Conservation (phyloP, 2,329 filamentous ascomycete genomes). For the Thyridium curvatum region DNA sequence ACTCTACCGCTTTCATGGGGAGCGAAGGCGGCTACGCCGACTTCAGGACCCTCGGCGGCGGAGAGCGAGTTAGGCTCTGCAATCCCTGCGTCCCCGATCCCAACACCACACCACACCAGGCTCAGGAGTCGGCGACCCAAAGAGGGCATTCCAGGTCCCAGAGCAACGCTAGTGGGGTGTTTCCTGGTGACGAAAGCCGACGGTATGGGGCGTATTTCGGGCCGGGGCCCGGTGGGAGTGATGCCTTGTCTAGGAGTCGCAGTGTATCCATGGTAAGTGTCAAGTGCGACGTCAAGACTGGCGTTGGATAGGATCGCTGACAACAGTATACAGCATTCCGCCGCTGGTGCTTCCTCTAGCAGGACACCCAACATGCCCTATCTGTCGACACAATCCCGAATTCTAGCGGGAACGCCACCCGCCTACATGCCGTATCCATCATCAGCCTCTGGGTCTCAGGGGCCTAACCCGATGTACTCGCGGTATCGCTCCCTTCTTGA, state of each 20-base stretch:
- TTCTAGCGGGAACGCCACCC: conserved; percentile 32
- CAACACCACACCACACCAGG: conserved; percentile 49
- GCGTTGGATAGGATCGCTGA: too few species aligned
- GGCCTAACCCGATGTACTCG: conserved; percentile 4
- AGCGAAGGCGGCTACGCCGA: conserved; percentile 34
- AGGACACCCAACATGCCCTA: conserved; percentile 4
- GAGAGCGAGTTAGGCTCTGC: conserved; percentile 53
- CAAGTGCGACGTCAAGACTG: too few species aligned
- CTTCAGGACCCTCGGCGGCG: conserved; percentile 41
- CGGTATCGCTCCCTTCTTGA: conserved; percentile 23
- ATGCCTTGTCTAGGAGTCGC: conserved; percentile 31
- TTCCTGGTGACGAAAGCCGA: conserved; percentile 9
- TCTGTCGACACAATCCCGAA: conserved; percentile 26
- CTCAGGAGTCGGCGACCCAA: conserved; percentile 23
- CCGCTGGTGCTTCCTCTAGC: conserved; percentile 5
- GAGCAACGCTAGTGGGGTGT: conserved; percentile 31
- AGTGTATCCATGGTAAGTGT: conserved; percentile 45
- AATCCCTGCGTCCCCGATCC: conserved; percentile 58
- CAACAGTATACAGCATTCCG: too few species aligned
- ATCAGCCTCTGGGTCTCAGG: conserved; percentile 6
- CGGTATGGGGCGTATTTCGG: conserved; percentile 29
- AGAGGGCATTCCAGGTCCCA: conserved; percentile 37
- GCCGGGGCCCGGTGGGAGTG: conserved; percentile 19
- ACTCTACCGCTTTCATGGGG: conserved; percentile 29
- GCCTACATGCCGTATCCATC: conserved; percentile 21